phyloP scores from a whole-genome alignment of 495 filamentous ascomycete genomes.

The Venustampulla echinocandica region DNA sequence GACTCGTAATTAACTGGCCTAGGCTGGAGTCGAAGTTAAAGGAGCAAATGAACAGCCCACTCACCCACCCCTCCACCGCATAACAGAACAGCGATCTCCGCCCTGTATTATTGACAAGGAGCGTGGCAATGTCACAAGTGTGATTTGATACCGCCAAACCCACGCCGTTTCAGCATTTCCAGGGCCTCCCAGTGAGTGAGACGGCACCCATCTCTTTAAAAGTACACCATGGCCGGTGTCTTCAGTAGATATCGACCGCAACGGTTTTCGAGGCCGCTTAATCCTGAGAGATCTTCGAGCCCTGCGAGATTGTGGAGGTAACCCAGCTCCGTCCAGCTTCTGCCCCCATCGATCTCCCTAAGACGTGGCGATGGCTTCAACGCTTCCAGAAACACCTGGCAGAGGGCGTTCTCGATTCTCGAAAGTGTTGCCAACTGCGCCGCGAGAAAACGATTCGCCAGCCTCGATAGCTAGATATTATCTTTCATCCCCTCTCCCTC shows the following conservation, averaged over 20 bases:
- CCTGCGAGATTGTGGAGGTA: not conserved
- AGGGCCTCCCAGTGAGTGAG: constrained; percentile 1
- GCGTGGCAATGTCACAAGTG: not conserved
- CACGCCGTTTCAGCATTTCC: not conserved
- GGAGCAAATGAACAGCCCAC: constrained; percentile 12
- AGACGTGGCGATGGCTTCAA: constrained; percentile 7
- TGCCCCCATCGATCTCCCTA: not conserved
- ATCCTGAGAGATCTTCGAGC: constrained; percentile 1
- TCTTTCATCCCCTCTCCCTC: constrained; percentile 19
- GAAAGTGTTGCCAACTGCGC: constrained; percentile 15
- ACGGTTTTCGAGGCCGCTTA: not conserved
- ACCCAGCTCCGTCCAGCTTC: too few relatives aligned
- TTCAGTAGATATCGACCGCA: not conserved
- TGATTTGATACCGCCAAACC: constrained; percentile 14
- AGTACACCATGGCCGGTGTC: not conserved
- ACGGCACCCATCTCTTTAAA: constrained; percentile 6
- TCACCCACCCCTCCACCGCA: too few relatives aligned
- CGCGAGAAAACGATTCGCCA: constrained; percentile 5
- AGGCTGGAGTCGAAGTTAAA: not conserved
- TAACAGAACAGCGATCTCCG: too few relatives aligned
- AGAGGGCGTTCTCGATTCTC: constrained; percentile 21
- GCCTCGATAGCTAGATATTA: not conserved
- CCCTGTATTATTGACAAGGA: not conserved
- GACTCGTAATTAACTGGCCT: too few relatives aligned
- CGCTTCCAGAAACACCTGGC: constrained; percentile 11